Evolutionary conservation across 345 rosid species (phyloP).

Genomic region (Eucalyptus rudis): DNA sequence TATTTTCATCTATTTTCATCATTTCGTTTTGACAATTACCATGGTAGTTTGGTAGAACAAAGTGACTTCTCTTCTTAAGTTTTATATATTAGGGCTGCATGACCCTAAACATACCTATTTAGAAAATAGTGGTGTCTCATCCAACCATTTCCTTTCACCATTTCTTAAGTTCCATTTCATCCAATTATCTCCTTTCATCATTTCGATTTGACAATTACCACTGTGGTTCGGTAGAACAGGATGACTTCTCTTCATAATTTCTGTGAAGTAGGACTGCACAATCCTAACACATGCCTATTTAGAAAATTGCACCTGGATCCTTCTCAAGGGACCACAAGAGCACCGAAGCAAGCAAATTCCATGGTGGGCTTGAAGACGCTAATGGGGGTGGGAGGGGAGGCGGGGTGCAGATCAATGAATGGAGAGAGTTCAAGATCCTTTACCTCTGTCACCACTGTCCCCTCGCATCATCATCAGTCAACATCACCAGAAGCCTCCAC

Average conservation of each 20-base stretch:
- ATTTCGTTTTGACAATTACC: neutral
- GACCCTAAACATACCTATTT: neutral
- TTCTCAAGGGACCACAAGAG: neutral
- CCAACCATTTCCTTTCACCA: neutral
- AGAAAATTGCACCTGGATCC: neutral
- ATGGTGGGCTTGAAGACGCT: neutral
- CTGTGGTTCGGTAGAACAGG: neutral
- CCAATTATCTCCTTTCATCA: neutral
- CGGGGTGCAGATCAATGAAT: neutral
- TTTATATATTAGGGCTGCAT: neutral
- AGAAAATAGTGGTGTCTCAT: neutral
- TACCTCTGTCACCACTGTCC: neutral
- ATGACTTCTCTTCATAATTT: neutral
- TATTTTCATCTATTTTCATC: neutral
- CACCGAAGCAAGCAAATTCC: neutral
- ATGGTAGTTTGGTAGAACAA: neutral
- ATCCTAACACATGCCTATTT: neutral
- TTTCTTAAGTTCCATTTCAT: neutral
- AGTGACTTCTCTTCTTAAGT: neutral
- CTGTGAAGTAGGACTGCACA: neutral
- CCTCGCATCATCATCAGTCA: constrained; percentile 2
- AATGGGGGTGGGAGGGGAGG: neutral
- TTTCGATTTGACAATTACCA: neutral
- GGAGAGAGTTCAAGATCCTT: neutral
- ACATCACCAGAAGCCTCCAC: neutral